Evolutionary conservation across 352 stramenopile species (phyloP), one percentile per base, ranked within the genome.

Genomic region (Phytopythium chamaehyphon): DNA sequence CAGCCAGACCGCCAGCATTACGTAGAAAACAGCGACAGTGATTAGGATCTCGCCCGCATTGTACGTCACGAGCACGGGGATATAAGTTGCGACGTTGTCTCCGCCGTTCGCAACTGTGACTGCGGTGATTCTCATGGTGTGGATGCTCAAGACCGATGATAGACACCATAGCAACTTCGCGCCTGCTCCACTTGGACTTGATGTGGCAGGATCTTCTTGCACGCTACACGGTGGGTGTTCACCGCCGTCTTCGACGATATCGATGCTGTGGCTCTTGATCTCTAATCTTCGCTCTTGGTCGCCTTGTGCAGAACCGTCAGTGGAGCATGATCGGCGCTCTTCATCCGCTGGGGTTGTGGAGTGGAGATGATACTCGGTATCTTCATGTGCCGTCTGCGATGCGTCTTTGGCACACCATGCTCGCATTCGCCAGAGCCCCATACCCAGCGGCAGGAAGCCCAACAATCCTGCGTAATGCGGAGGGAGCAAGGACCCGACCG

Each of bases 71-170:
- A 56, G 39, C 38, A 49, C 16, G 1, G 50, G 40, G 40, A 44
- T 50, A 39, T 56, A 56, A 31, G 21, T 44, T 9, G 50, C 22
- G 19, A 56, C 40, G 18, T 56, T 56, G 14, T 56, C 50, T 7
- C 50, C 40, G 39, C 50, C 50, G 16, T 47, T 56, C 18, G 26
- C 50, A 9, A 56, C n/a, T 11, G 50, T 56, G 14, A 56, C 50
- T 8, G 22, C 28, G 26, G 39, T 40, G 5, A 55, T 38, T 19
- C 35, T 47, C 1, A 55, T 39, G 16, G 49, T 9, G 7, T 55
- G 49, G 3, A 42, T 10, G 31, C 49, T 55, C 2, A 47, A 40
- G 37, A 55, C 15, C 22, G 28, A 31, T 8, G 15, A 19, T 6
- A 47, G 7, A 6, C 40, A 35, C 40, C 10, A 6, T 6, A 18